A percentile compares a stretch with the other conserved stretches of the same genome.
Conservation (phyloP, 208 protist genomes). For the Histomonas meleagridis region DNA sequence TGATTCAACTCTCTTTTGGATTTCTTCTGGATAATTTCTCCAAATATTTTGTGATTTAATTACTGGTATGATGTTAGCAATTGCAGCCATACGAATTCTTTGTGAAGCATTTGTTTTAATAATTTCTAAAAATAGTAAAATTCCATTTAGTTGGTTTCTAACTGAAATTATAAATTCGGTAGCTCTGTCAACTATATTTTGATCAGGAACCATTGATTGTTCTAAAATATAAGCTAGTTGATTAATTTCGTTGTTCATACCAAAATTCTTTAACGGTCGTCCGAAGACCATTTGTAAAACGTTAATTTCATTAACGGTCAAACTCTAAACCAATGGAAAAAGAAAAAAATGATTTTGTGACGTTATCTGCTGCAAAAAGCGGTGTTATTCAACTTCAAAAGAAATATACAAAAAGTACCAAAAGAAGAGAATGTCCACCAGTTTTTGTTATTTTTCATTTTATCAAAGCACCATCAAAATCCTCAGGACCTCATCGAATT, state of each 20-base stretch:
- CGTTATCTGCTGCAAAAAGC: background rate
- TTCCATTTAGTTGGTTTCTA: background rate
- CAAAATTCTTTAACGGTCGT: no score
- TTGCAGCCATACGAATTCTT: background rate
- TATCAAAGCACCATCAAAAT: background rate
- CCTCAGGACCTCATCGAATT: background rate
- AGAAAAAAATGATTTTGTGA: no score
- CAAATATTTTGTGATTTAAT: background rate
- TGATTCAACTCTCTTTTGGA: background rate
- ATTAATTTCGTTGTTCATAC: no score
- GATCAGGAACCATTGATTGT: no score
- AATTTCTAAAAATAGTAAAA: background rate
- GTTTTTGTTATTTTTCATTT: background rate
- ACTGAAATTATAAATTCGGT: no score
- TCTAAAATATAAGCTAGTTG: no score
- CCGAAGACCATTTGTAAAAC: no score
- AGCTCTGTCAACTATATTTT: no score
- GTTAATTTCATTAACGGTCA: no score
- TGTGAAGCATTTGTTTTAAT: background rate
- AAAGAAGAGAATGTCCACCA: background rate
- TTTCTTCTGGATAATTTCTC: background rate
- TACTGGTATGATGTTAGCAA: background rate
- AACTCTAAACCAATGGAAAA: no score
- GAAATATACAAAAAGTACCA: slow-evolving; percentile 26
- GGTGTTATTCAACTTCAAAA: background rate